Base-by-base conservation (phyloP, 78 protist species). In the Chrysochromulina parva region DNA sequence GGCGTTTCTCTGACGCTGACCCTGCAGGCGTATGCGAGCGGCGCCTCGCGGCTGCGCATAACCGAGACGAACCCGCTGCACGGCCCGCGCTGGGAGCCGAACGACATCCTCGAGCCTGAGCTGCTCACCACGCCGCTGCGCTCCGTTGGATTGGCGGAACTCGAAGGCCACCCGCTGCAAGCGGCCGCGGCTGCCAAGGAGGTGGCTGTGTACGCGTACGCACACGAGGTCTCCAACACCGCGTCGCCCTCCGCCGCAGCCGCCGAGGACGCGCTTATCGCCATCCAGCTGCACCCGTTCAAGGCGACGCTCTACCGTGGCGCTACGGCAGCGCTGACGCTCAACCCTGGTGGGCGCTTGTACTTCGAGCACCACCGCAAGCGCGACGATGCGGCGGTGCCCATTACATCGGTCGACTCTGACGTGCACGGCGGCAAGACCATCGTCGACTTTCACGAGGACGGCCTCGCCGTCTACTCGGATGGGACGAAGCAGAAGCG, bases 361-460 rank as follows among this genome's bases (percentile, higher is more conserved):
- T 52, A 91, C 55, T 91, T 66, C 71, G 93, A 91, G 78, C 90
- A 67, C 78, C 85, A 81, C 82, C 87, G 93, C 59, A 19, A 9
- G 5, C 26, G 55, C 17, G 90, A 24, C n/a, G 74, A 28, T 13
- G 60, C 16, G 67, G 13, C n/a, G 53, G 87, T 6, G 55, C 38
- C 38, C 38, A 38, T 38, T 38, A 38, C 38, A 38, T 38, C 67
- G 90, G 89, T 97, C 97, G 9, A 95, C 98, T 7, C 95, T 97
- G 0, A 93, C 91, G 71, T 96, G 97, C 7, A 62, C 67, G 20
- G 95, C 38, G 38, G 38, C 38, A 38, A 38, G 38, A 38, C 38
- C 38, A 38, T 38, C 38, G 38, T 38, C 38, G 38, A 38, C 38
- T 38, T 38, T 38, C 38, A 38, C 38, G 38, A 38, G 38, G 38